phyloP scores from a whole-genome alignment of 164 flowering plant genomes.

The Stephania cephalantha region DNA sequence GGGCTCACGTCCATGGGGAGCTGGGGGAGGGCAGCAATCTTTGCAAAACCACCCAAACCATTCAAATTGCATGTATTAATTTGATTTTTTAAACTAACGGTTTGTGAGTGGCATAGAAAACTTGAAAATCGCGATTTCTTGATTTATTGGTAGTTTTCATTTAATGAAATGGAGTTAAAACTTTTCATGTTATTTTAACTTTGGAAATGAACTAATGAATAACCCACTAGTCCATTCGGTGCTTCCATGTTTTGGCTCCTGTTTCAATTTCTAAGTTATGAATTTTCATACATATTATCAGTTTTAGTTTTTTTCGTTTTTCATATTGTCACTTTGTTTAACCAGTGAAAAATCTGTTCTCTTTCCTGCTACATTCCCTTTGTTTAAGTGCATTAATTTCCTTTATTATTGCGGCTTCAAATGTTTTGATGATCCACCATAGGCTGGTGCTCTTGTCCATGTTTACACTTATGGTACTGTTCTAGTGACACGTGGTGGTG shows the following conservation, averaged over 20 bases:
- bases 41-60: too few species aligned
- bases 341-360: background rate
- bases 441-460: constrained; percentile 99
- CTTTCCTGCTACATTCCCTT: background rate
- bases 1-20: too few species aligned
- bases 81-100: too few species aligned
- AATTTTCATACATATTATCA: background rate
- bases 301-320: background rate
- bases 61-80: too few species aligned
- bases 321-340: background rate
- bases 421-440: constrained; percentile 12
- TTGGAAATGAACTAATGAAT: too few species aligned
- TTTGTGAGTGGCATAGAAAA: too few species aligned
- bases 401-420: background rate
- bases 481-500: constrained; percentile 97
- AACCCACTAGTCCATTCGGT: background rate
- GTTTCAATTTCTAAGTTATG: background rate
- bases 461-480: constrained; percentile 98
- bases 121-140: too few species aligned
- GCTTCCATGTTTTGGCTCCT: background rate
- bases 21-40: too few species aligned
- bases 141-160: too few species aligned
- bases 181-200: too few species aligned
- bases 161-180: too few species aligned
- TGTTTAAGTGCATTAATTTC: background rate